A percentile compares a stretch with the other conserved stretches of the same genome.
Conservation (phyloP, 176 grass and related monocot genomes). For the Miscanthus lutarioriparius region DNA sequence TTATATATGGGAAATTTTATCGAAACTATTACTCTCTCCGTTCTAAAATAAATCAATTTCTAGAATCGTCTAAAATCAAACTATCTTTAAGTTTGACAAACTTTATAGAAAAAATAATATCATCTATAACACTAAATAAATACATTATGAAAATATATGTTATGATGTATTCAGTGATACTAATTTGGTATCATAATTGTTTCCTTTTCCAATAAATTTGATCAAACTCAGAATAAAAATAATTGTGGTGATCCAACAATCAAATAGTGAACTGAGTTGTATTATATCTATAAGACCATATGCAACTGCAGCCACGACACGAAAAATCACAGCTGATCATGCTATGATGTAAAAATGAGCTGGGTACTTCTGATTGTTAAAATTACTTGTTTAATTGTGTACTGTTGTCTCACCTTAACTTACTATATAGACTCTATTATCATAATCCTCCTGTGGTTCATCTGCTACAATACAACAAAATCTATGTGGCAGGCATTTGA, state of each 20-base stretch:
- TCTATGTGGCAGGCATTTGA: constrained; percentile 21
- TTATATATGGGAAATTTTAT: too few relatives aligned
- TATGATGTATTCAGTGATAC: neutral
- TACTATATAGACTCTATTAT: neutral
- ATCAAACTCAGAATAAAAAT: too few relatives aligned
- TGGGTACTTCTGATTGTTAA: neutral
- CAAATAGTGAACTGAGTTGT: too few relatives aligned
- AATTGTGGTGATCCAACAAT: too few relatives aligned
- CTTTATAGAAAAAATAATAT: neutral
- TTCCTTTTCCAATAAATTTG: neutral
- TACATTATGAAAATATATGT: neutral
- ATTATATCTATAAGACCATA: too few relatives aligned
- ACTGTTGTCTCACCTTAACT: neutral
- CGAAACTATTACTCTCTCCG: too few relatives aligned
- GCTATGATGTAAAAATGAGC: neutral
- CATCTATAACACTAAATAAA: neutral
- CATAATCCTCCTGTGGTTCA: constrained; percentile 19
- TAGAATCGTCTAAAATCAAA: neutral
- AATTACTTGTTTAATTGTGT: neutral
- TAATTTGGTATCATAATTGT: neutral
- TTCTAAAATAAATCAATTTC: too few relatives aligned
- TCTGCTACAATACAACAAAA: neutral
- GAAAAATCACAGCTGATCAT: too few relatives aligned
- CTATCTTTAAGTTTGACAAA: neutral
- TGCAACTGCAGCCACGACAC: too few relatives aligned